Conservation (phyloP, 805 yeast species). For the Tetrapisispora nanseiensis region DNA sequence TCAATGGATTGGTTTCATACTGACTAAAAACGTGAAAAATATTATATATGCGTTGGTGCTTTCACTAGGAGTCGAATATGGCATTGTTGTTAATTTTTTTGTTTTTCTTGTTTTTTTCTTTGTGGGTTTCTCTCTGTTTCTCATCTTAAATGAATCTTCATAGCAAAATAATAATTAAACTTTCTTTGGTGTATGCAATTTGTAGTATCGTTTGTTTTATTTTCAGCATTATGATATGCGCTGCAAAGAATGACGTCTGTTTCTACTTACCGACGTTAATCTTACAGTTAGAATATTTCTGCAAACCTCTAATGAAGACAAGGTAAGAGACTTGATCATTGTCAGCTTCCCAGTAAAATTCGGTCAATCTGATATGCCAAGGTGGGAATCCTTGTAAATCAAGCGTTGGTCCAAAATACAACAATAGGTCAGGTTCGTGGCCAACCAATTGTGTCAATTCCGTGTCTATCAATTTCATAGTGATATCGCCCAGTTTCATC, state of each 20-base stretch:
- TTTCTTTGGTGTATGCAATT: neutral
- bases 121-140: too few relatives aligned
- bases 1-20: too few relatives aligned
- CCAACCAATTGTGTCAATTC: conserved; percentile 71
- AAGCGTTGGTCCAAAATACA: conserved; percentile 76
- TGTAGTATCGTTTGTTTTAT: too few relatives aligned
- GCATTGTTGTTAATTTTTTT: neutral
- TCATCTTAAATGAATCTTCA: neutral
- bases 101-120: neutral
- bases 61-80: too few relatives aligned
- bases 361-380: conserved; percentile 90
- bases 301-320: conserved; percentile 70
- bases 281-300: conserved; percentile 68
- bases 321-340: conserved; percentile 73
- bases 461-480: conserved; percentile 64
- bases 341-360: conserved; percentile 85
- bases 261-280: conserved; percentile 77
- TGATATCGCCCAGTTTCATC: conserved; percentile 54
- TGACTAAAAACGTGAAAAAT: too few relatives aligned
- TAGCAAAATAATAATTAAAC: neutral
- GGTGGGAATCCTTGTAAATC: conserved; percentile 95
- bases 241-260: neutral
- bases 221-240: too few relatives aligned
- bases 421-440: conserved; percentile 82
- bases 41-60: too few relatives aligned